Conservation (phyloP, 768 basidiomycete species). For the Hypholoma fasciculare region DNA sequence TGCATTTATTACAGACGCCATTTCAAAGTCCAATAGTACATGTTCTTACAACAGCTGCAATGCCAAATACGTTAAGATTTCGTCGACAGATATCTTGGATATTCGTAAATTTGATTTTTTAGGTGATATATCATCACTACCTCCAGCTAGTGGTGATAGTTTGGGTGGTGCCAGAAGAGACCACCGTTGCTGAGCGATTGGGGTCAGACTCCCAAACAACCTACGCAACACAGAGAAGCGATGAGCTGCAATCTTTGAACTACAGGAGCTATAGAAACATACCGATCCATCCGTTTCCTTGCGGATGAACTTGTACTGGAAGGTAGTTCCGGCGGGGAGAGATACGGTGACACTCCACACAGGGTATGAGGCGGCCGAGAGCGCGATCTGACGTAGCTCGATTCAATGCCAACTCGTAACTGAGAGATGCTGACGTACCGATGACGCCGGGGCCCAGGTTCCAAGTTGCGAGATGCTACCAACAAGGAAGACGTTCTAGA, state of each 20-base stretch:
- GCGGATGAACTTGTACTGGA: conserved; percentile 64
- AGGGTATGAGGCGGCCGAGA: conserved; percentile 54
- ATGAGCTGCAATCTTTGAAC: neutral
- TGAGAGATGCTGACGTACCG: conserved; percentile 34
- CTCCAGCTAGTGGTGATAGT: conserved; percentile 15
- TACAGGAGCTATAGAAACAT: neutral
- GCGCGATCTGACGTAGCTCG: conserved; percentile 34
- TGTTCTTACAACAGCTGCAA: too few species aligned
- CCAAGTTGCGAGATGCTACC: conserved; percentile 59
- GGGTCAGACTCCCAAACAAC: conserved; percentile 66
- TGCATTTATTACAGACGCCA: too few species aligned
- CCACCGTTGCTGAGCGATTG: conserved; percentile 48
- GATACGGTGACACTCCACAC: conserved; percentile 51
- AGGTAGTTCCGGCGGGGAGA: conserved; percentile 48
- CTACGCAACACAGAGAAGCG: conserved; percentile 21
- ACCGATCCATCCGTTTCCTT: conserved; percentile 35
- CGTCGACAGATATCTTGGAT: too few species aligned
- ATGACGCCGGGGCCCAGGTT: conserved; percentile 45
- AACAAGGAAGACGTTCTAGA: conserved; percentile 59
- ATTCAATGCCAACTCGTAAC: neutral
- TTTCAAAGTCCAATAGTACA: too few species aligned
- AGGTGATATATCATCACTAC: neutral
- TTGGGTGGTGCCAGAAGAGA: conserved; percentile 30
- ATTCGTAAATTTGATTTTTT: neutral
- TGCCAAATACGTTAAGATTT: too few species aligned